phyloP scores from a whole-genome alignment of 2,329 filamentous ascomycete genomes.

The Chaetoscypha palmicola region DNA sequence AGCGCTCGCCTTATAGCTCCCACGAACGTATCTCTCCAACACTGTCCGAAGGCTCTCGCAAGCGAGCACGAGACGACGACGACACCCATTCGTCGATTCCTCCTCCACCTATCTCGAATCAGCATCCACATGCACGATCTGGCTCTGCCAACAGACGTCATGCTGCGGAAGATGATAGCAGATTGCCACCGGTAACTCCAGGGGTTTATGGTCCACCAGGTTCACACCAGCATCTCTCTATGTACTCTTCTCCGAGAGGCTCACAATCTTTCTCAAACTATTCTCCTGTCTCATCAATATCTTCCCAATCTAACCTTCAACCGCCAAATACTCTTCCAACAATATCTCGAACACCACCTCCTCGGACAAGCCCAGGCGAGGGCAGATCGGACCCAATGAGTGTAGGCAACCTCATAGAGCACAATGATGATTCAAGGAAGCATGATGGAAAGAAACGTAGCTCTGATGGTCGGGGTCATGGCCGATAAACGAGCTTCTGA shows the following conservation, averaged over 20 bases:
- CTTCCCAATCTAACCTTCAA: slow-evolving; percentile 26
- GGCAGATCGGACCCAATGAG: slow-evolving; percentile 29
- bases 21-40: slow-evolving; percentile 2
- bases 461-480: neutral
- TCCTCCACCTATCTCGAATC: slow-evolving; percentile 32
- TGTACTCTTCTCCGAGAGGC: too few relatives aligned
- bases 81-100: slow-evolving; percentile 32
- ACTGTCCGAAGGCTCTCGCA: slow-evolving; percentile 19
- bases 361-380: slow-evolving; percentile 26
- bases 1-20: neutral
- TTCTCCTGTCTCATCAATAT: slow-evolving; percentile 29
- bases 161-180: slow-evolving; percentile 28
- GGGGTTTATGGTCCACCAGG: too few relatives aligned
- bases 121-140: slow-evolving; percentile 22
- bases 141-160: slow-evolving; percentile 24
- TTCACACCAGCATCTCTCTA: too few relatives aligned
- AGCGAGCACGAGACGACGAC: slow-evolving; percentile 25
- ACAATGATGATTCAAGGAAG: slow-evolving; percentile 19
- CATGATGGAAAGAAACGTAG: neutral
- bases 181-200: slow-evolving; percentile 31
- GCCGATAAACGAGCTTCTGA: neutral
- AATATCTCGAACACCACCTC: slow-evolving; percentile 27
- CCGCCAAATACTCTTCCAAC: slow-evolving; percentile 22
- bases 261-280: slow-evolving; percentile 23
- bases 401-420: slow-evolving; percentile 30